Evolutionary conservation across 495 filamentous ascomycete genomes (phyloP).

Genomic region (Xylaria longipes): DNA sequence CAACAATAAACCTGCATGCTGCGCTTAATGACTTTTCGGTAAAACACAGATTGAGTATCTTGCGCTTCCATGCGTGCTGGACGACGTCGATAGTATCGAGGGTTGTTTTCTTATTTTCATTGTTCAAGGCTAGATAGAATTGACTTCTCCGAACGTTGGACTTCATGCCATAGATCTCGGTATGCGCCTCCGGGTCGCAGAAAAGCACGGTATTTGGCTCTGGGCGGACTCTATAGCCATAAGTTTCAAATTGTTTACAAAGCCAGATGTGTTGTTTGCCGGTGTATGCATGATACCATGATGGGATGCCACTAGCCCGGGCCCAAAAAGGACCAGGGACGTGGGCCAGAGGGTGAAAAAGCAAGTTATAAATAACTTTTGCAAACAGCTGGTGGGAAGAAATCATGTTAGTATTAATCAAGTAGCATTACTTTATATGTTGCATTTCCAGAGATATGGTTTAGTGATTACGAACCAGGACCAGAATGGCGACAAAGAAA

Average conservation of each 20-base stretch:
- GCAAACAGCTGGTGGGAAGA: background rate
- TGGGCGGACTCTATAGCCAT: slow-evolving; percentile 39
- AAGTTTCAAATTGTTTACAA: slow-evolving; percentile 32
- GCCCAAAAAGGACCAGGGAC: slow-evolving; percentile 34
- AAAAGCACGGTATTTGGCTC: slow-evolving; percentile 41
- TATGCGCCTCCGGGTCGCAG: slow-evolving; percentile 32
- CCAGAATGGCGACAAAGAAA: too few relatives aligned
- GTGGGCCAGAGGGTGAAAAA: slow-evolving; percentile 34
- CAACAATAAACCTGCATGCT: slow-evolving; percentile 28
- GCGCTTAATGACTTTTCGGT: slow-evolving; percentile 38
- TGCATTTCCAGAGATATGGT: too few relatives aligned
- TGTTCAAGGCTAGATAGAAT: slow-evolving; percentile 34
- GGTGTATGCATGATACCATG: slow-evolving; percentile 32
- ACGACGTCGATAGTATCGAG: slow-evolving; percentile 32
- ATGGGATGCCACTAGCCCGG: slow-evolving; percentile 27
- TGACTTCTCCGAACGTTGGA: slow-evolving; percentile 36
- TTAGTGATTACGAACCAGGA: too few relatives aligned
- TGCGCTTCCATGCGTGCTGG: slow-evolving; percentile 37
- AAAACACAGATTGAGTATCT: slow-evolving; percentile 35
- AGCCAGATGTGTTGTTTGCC: slow-evolving; percentile 38
- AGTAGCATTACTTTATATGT: too few relatives aligned
- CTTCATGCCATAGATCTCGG: slow-evolving; percentile 39
- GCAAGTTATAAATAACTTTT: slow-evolving; percentile 30
- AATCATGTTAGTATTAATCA: background rate
- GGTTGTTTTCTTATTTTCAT: slow-evolving; percentile 31